Base-by-base conservation (phyloP, 306 rosid species). In the Rosa rugosa region DNA sequence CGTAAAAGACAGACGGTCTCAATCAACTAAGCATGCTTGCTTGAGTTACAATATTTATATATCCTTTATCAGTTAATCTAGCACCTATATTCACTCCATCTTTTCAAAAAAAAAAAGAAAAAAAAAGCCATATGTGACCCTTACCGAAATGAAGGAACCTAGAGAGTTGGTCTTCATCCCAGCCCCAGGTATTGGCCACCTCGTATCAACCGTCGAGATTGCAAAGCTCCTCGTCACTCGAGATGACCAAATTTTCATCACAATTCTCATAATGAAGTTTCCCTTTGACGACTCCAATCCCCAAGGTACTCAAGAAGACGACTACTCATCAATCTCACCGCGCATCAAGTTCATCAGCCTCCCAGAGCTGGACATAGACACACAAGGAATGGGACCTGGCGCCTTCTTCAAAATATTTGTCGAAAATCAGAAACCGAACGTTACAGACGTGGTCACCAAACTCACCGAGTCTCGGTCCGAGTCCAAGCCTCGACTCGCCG, bases 111-210 rank as follows among this genome's bases (percentile, higher is more conserved):
- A 31, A 31, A 31, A 31, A 31, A 31, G 1, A 31, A 31, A 31
- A 27, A 27, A 1, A 27, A 27, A 27, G 1, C 31, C 31, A n/a
- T n/a, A n/a, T n/a, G n/a, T n/a, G n/a, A n/a, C n/a, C 42, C 2
- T 40, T 40, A 40, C 42, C 42, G 7, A 40, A 40, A 74, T 77
- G 83, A 75, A 75, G 31, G 65, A 72, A 20, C 65, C 31, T 31
- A 23, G 71, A 51, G 88, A 83, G 80, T 75, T 87, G 3, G 79
- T 85, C 5, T 83, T 88, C 84, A n/a, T 88, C 6, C 84, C 87
- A 0, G 1, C 4, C 13, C 50, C 75, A 4, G 84, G 53, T 9
- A 47, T 51, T 27, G 91, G 89, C 25, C 91, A 88, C 79, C 68
- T 88, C 0, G 66, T 22, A 0, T 27, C 90, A 4, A 2, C 56